Base-by-base conservation (phyloP, 2,329 filamentous ascomycete species). In the Aspergillus pseudotamarii region DNA sequence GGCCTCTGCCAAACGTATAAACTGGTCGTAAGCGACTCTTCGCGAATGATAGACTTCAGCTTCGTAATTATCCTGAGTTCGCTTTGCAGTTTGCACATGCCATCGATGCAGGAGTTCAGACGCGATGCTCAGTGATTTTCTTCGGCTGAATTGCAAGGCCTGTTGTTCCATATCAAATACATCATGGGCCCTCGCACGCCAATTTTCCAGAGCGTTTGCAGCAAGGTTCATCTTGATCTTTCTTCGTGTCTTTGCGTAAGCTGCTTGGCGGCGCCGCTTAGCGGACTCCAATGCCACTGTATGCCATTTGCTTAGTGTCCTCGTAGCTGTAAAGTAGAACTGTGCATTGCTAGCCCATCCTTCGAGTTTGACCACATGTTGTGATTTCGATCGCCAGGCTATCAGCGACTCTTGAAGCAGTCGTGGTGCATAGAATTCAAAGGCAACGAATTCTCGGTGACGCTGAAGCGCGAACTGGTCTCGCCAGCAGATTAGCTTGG, bases 321-420 rank as follows among this genome's bases (percentile, higher is more conserved):
- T 78, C 9, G 78, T 86, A 48, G 81, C 76, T n/a, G 84, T 70
- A 43, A 86, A 84, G 70, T 86, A 89, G 66, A 84, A 88, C 12
- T 80, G 76, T 28, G 85, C 86, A 71, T 85, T 82, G n/a, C 75
- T 74, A 30, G 86, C 83, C 84, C 84, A 85, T 28, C 76, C 77
- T 50, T 84, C 79, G 51, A 88, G 72, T 67, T 83, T 79, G 30
- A 74, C 69, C 12, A 82, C 73, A 65, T 86, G 80, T 19, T 79
- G 73, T 14, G 70, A 65, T 55, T 74, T 76, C 9, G 71, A 71
- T 48, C 62, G 73, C 80, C 79, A 82, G 46, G 74, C 70, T 23
- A 71, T 70, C 19, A 82, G 64, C 21, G 77, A 76, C 63, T 81
- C 80, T 57, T 79, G 74, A 54, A 74, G 71, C 26, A 82, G 67